Conservation (phyloP, 2,329 filamentous ascomycete genomes). For the Passalora sequoiae region DNA sequence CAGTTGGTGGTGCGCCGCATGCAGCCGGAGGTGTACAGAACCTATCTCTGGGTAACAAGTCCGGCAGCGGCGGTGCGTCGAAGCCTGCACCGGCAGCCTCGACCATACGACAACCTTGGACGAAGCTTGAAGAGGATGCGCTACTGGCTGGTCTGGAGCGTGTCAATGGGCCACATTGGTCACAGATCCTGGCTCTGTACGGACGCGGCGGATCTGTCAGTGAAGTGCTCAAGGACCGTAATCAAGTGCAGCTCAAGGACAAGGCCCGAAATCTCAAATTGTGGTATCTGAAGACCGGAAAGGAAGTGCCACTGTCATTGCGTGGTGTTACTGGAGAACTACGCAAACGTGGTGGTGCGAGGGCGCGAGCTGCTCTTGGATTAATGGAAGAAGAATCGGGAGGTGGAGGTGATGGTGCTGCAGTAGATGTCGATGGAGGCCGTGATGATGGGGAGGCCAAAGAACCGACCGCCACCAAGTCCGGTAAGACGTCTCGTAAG, state of each 20-base stretch:
- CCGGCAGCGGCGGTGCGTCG: constrained; percentile 7
- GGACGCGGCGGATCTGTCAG: constrained; percentile 73
- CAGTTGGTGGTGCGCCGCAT: not conserved
- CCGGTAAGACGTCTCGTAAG: constrained; percentile 8
- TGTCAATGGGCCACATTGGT: constrained; percentile 90
- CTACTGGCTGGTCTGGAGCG: constrained; percentile 82
- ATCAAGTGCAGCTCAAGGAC: constrained; percentile 87
- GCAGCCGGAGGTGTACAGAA: constrained; percentile 6
- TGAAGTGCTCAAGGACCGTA: constrained; percentile 79
- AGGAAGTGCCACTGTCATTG: constrained; percentile 83
- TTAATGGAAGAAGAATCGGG: constrained; percentile 14
- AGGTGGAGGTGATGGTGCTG: constrained; percentile 8
- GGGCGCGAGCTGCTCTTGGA: constrained; percentile 32
- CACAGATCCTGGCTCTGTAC: constrained; percentile 80
- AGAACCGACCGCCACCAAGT: constrained; percentile 6
- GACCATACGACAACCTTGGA: constrained; percentile 66
- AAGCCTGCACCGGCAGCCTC: constrained; percentile 19
- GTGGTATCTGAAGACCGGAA: constrained; percentile 86
- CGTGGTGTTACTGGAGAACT: constrained; percentile 85
- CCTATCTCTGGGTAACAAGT: constrained; percentile 4
- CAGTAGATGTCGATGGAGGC: constrained; percentile 12
- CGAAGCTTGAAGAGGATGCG: constrained; percentile 81
- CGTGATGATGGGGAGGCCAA: constrained; percentile 1
- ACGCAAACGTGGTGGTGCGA: constrained; percentile 56
- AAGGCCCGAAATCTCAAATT: constrained; percentile 86